These are phyloP conservation scores for Penicillium sp. DNA, from an alignment of 2,329 filamentous ascomycete genomes.

Conservation along the genomic window DNA sequence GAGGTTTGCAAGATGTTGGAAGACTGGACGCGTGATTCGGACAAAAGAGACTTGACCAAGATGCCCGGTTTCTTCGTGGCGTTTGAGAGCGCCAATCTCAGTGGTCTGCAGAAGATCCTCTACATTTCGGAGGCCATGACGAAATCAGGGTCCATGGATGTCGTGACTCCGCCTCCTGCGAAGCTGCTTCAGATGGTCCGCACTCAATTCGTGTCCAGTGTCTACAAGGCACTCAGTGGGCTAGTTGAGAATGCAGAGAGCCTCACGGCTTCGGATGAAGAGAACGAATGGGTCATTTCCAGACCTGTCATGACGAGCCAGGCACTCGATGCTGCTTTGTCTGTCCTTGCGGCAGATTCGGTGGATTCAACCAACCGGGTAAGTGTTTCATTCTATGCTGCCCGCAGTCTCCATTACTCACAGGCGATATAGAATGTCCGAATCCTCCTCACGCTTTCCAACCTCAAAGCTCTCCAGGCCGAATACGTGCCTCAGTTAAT, in stretches of 20 bases:
- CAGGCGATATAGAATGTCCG: conserved; percentile 68
- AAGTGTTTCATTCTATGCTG: conserved; percentile 25
- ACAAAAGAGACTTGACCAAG: conserved; percentile 81
- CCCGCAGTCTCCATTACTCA: conserved; percentile 11
- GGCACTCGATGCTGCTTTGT: conserved; percentile 35
- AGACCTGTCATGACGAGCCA: conserved; percentile 30
- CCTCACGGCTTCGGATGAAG: conserved; percentile 61
- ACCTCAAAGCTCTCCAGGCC: conserved; percentile 77
- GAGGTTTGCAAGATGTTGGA: conserved; percentile 90
- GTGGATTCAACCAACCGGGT: conserved; percentile 56
- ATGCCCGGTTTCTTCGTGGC: conserved; percentile 84
- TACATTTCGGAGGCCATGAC: conserved; percentile 84
- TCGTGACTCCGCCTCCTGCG: conserved; percentile 78
- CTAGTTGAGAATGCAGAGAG: conserved; percentile 96
- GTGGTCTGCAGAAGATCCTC: conserved; percentile 89
- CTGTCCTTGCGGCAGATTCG: conserved; percentile 48
- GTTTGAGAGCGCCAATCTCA: conserved; percentile 78
- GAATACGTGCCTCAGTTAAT: conserved; percentile 86
- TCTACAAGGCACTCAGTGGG: conserved; percentile 90
- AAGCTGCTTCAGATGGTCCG: conserved; percentile 90
- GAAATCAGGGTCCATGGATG: conserved; percentile 69
- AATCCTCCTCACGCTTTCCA: conserved; percentile 90
- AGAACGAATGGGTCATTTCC: conserved; percentile 54
- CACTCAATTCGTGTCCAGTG: conserved; percentile 84
- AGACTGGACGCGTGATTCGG: conserved; percentile 83